A percentile compares a stretch with the other conserved stretches of the same genome.
Evolutionary conservation across 2,329 filamentous ascomycete genomes (phyloP).

Genomic region (Diaporthe citrichinensis): DNA sequence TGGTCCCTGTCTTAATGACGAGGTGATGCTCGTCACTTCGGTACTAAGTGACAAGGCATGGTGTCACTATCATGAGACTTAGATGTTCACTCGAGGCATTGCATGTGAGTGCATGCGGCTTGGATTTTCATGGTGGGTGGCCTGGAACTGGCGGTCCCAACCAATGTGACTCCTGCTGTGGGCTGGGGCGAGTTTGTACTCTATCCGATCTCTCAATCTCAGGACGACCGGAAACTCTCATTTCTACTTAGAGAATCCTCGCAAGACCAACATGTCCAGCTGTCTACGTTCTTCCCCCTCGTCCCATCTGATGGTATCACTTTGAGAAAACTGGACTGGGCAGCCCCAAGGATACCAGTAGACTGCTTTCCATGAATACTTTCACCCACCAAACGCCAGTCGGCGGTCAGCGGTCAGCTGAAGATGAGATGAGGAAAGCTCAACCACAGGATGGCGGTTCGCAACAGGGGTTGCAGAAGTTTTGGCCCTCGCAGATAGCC

Average conservation of each 20-base stretch:
- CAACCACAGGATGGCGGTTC: no score
- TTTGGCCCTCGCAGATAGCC: neutral
- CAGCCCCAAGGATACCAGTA: neutral
- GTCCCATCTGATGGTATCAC: no score
- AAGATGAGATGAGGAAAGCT: no score
- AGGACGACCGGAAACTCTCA: neutral
- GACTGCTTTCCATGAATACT: neutral
- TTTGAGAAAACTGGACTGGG: neutral
- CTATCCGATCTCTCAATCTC: neutral
- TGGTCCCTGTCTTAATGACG: neutral
- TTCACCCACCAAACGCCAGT: no score
- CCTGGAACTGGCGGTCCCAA: no score
- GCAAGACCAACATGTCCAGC: neutral
- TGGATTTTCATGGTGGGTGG: no score
- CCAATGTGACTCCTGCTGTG: no score
- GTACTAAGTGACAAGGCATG: neutral
- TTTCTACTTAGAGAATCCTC: neutral
- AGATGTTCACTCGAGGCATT: neutral
- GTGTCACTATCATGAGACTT: neutral
- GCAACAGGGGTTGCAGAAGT: neutral
- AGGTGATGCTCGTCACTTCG: neutral
- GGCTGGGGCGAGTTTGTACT: no score
- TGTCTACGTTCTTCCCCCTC: neutral
- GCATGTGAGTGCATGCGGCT: neutral
- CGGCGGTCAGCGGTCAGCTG: no score